Evolutionary conservation across 1,284 basidiomycete genomes (phyloP).

Genomic region (Thelephora terrestris): DNA sequence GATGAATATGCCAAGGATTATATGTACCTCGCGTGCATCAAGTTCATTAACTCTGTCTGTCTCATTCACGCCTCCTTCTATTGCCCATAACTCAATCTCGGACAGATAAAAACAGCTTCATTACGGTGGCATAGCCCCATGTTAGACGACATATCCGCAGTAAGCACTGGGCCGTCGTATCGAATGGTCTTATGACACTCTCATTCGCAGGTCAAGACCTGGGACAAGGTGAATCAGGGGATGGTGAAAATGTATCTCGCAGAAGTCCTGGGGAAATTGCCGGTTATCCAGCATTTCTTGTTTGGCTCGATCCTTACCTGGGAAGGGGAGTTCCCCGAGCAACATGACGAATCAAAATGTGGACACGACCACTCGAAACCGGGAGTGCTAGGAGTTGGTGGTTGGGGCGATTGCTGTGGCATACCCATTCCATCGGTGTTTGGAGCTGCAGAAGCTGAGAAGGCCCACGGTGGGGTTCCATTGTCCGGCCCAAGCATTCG

Average conservation of each 20-base stretch:
- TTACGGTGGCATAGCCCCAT: conserved; percentile 98
- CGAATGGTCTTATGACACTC: neutral
- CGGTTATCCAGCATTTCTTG: conserved; percentile 93
- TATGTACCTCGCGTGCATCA: conserved; percentile 96
- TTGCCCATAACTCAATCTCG: neutral
- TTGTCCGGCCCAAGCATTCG: conserved; percentile 55
- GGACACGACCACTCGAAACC: conserved; percentile 53
- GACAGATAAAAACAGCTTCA: conserved; percentile 88
- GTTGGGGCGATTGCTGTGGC: conserved; percentile 94
- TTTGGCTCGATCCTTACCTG: conserved; percentile 83
- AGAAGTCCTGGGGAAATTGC: conserved; percentile 92
- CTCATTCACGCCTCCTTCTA: neutral
- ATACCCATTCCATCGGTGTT: conserved; percentile 83
- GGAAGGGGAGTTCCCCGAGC: conserved; percentile 44
- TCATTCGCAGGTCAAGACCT: conserved; percentile 69
- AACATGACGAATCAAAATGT: conserved; percentile 32
- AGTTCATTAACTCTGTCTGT: conserved; percentile 90
- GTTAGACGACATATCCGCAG: conserved; percentile 96
- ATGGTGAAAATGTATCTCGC: conserved; percentile 99
- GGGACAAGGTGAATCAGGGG: conserved; percentile 95
- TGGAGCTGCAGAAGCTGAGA: conserved; percentile 49
- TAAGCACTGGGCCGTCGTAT: conserved; percentile 22
- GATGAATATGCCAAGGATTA: conserved; percentile 89
- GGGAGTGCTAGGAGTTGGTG: conserved; percentile 32
- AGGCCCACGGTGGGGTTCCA: conserved; percentile 27